These are phyloP conservation scores for Saccharomycopsis malanga DNA, from an alignment of 805 yeast species.

Conservation along the genomic window DNA sequence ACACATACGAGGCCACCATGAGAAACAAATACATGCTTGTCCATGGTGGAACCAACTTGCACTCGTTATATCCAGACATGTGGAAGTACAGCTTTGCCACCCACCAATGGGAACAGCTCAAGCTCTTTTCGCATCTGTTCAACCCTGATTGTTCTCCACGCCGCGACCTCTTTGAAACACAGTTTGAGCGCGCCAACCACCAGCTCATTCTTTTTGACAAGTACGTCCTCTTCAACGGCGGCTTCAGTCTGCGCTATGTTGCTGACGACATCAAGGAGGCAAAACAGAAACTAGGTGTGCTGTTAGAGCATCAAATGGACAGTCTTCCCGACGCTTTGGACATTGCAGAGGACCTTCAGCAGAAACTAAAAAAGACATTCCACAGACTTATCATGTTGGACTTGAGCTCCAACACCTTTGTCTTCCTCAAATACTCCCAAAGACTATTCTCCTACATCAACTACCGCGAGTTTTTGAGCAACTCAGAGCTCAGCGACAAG, in stretches of 20 bases:
- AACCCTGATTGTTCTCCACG: constrained; percentile 1
- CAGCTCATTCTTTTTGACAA: constrained; percentile 6
- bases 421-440: background rate
- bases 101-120: constrained; percentile 2
- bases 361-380: background rate
- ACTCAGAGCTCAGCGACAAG: background rate
- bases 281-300: background rate
- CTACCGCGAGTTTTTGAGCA: background rate
- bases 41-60: constrained; percentile 12
- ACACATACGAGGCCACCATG: background rate
- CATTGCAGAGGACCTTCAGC: background rate
- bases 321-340: constrained; percentile 1
- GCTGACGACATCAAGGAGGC: background rate
- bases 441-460: background rate
- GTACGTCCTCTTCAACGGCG: constrained; percentile 11
- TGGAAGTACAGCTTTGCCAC: constrained; percentile 7
- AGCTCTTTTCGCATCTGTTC: constrained; percentile 1
- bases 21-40: constrained; percentile 8
- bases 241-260: constrained; percentile 3
- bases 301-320: background rate
- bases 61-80: constrained; percentile 2
- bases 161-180: background rate
- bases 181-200: constrained; percentile 6
- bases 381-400: constrained; percentile 4
- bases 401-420: background rate